These are phyloP conservation scores for Lignosus rhinocerotis DNA, from an alignment of 1,284 basidiomycete genomes.

Conservation along the genomic window DNA sequence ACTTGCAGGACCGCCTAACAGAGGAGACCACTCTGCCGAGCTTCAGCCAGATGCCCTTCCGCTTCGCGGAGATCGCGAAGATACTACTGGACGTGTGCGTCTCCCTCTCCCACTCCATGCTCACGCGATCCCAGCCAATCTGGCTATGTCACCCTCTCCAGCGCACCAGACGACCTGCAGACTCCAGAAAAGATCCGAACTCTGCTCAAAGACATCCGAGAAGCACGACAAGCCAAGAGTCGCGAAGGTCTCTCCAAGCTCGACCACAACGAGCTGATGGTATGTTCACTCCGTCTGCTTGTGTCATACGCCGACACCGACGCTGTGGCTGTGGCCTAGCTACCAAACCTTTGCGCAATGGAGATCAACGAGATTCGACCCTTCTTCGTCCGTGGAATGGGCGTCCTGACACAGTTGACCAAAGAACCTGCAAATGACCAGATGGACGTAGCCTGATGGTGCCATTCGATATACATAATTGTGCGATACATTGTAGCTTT, in stretches of 20 bases:
- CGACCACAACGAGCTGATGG: constrained; percentile 79
- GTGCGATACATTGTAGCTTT: too few relatives aligned
- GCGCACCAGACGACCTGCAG: constrained; percentile 88
- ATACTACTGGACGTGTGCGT: constrained; percentile 87
- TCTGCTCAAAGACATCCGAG: constrained; percentile 90
- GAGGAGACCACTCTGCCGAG: constrained; percentile 72
- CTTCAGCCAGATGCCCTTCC: constrained; percentile 80
- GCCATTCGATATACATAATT: neutral
- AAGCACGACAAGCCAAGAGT: constrained; percentile 93
- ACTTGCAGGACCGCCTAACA: constrained; percentile 69
- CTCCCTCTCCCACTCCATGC: neutral
- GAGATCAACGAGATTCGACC: constrained; percentile 93
- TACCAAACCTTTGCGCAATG: constrained; percentile 85
- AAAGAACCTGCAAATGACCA: constrained; percentile 31
- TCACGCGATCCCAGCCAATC: neutral
- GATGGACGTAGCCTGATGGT: constrained; percentile 17
- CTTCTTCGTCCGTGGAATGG: constrained; percentile 85
- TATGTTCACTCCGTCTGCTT: constrained; percentile 33
- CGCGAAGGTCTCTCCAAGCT: constrained; percentile 77
- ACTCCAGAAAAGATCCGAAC: constrained; percentile 81
- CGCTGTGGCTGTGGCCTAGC: constrained; percentile 43
- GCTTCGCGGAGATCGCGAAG: constrained; percentile 88
- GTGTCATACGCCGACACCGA: neutral
- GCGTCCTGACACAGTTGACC: constrained; percentile 54
- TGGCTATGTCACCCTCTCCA: constrained; percentile 34